These are phyloP conservation scores for Ogataea sp. DNA, from an alignment of 805 yeast species.

Conservation along the genomic window DNA sequence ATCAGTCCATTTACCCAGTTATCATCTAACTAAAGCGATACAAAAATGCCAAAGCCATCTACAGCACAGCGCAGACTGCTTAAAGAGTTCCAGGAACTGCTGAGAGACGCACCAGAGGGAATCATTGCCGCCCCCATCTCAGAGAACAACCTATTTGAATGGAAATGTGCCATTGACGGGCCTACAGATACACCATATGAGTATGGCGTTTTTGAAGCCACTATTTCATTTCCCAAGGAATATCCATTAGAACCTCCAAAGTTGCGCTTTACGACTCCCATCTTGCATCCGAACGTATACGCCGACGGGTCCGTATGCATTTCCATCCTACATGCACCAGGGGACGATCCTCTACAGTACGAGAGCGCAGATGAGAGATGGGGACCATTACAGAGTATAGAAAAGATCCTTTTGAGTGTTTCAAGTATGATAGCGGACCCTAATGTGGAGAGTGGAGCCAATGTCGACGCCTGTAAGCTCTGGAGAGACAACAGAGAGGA, in stretches of 20 bases:
- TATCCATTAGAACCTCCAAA: slow-evolving; percentile 60
- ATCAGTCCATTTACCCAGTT: not conserved
- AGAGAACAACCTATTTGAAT: slow-evolving; percentile 36
- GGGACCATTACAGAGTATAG: slow-evolving; percentile 98
- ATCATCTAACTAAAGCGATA: too few relatives aligned
- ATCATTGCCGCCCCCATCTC: slow-evolving; percentile 90
- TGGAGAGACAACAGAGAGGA: slow-evolving; percentile 81
- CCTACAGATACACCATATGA: slow-evolving; percentile 49
- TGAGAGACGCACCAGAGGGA: slow-evolving; percentile 88
- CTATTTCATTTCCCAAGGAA: slow-evolving; percentile 34
- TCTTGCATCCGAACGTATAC: slow-evolving; percentile 90
- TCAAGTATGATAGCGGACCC: slow-evolving; percentile 97
- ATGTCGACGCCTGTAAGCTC: slow-evolving; percentile 68
- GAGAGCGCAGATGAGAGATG: slow-evolving; percentile 95
- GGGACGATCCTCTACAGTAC: slow-evolving; percentile 94
- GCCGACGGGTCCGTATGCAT: slow-evolving; percentile 95
- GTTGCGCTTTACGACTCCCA: slow-evolving; percentile 63
- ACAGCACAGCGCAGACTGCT: slow-evolving; percentile 77
- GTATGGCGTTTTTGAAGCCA: slow-evolving; percentile 46
- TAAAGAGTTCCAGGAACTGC: slow-evolving; percentile 82
- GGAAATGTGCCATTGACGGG: slow-evolving; percentile 50
- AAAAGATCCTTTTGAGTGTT: slow-evolving; percentile 86
- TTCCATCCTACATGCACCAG: slow-evolving; percentile 91
- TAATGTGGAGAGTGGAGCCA: slow-evolving; percentile 93
- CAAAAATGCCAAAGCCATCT: slow-evolving; percentile 11